Evolutionary conservation across 768 basidiomycete genomes (phyloP).

Genomic region (Sarcodon sp.): DNA sequence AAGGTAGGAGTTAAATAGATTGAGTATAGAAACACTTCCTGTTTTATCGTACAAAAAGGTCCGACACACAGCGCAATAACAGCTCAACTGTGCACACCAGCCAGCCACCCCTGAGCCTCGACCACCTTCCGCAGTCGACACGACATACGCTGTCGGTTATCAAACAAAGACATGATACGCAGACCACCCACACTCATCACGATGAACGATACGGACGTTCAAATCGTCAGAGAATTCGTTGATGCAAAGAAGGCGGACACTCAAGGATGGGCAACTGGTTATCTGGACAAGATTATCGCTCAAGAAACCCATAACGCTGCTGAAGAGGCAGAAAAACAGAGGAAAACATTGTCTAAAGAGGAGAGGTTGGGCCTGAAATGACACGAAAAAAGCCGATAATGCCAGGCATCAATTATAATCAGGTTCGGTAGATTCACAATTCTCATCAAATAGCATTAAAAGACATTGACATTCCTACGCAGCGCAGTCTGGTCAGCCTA

Average conservation of each 20-base stretch:
- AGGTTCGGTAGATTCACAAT: too few relatives aligned
- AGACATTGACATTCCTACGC: too few relatives aligned
- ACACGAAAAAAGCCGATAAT: not conserved
- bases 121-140: slow-evolving; percentile 1
- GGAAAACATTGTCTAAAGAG: slow-evolving; percentile 2
- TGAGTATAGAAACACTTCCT: slow-evolving; percentile 1
- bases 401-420: too few relatives aligned
- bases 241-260: slow-evolving; percentile 18
- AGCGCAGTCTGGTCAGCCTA: too few relatives aligned
- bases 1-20: slow-evolving; percentile 1
- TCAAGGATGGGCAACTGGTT: slow-evolving; percentile 1
- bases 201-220: slow-evolving; percentile 67
- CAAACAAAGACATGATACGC: slow-evolving; percentile 44
- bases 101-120: slow-evolving; percentile 8
- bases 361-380: slow-evolving; percentile 1
- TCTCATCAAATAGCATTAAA: too few relatives aligned
- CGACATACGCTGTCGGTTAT: slow-evolving; percentile 10
- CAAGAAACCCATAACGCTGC: not conserved
- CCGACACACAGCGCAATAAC: not conserved
- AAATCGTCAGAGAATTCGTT: slow-evolving; percentile 58
- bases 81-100: not conserved
- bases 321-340: slow-evolving; percentile 2
- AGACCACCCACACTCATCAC: slow-evolving; percentile 64
- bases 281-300: not conserved
- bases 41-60: not conserved